These are phyloP conservation scores for Sporothrix brunneoviolacea DNA, from an alignment of 2,329 filamentous ascomycete genomes.

Conservation along the genomic window DNA sequence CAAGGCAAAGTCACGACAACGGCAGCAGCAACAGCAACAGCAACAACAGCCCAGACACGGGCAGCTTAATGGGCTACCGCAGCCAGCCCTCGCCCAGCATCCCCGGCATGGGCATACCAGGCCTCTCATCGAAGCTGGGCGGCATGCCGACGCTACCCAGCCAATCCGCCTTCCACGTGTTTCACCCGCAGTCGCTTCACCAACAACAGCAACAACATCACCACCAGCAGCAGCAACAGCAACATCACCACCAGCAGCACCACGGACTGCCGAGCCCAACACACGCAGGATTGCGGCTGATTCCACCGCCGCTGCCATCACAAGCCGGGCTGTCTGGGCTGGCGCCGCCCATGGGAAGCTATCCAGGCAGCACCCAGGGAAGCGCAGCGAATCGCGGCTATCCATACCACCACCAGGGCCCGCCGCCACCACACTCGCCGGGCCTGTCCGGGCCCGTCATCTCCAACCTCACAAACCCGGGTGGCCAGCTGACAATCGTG, in stretches of 20 bases:
- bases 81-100: neutral
- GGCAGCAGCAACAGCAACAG: neutral
- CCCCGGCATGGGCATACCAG: slow-evolving; percentile 4
- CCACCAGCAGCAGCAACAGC: neutral
- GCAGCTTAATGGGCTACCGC: slow-evolving; percentile 8
- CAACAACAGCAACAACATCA: slow-evolving; percentile 4
- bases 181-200: neutral
- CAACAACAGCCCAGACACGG: neutral
- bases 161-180: slow-evolving; percentile 12
- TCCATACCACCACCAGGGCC: neutral
- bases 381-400: slow-evolving; percentile 1
- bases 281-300: slow-evolving; percentile 6
- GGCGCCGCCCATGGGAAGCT: slow-evolving; percentile 5
- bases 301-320: slow-evolving; percentile 14
- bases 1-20: neutral
- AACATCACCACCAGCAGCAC: slow-evolving; percentile 9
- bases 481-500: slow-evolving; percentile 13
- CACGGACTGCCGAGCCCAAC: slow-evolving; percentile 11
- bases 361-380: neutral
- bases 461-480: slow-evolving; percentile 12
- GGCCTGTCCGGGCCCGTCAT: slow-evolving; percentile 12
- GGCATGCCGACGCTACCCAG: neutral
- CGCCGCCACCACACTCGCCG: slow-evolving; percentile 7
- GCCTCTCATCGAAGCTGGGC: slow-evolving; percentile 6
- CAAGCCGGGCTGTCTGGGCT: slow-evolving; percentile 9